These are phyloP conservation scores for Oryza glumipatula DNA, from an alignment of 176 grass and related monocot genomes.

Conservation along the genomic window DNA sequence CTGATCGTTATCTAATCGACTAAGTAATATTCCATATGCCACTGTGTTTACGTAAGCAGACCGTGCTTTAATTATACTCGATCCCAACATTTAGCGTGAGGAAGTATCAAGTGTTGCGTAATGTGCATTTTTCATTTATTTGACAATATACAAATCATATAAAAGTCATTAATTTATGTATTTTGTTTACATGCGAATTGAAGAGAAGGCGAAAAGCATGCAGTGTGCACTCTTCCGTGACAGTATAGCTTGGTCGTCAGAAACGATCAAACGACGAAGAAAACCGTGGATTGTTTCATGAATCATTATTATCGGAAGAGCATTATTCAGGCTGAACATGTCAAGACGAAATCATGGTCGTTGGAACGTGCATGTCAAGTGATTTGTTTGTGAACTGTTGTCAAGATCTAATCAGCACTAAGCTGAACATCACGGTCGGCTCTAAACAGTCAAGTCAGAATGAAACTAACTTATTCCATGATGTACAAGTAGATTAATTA, in stretches of 20 bases:
- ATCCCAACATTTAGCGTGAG: not conserved
- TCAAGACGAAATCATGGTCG: not conserved
- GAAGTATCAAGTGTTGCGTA: not conserved
- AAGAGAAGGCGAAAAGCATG: not conserved
- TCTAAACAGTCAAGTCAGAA: not conserved
- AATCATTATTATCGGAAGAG: too few relatives aligned
- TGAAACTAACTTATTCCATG: not conserved
- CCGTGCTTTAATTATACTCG: too few relatives aligned
- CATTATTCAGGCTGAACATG: too few relatives aligned
- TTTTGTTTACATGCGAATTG: not conserved
- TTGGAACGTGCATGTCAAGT: not conserved
- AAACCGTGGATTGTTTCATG: too few relatives aligned
- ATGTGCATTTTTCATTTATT: not conserved
- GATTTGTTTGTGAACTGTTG: not conserved
- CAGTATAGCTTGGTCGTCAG: not conserved
- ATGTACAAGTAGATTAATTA: too few relatives aligned
- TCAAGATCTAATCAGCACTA: not conserved
- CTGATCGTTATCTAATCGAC: not conserved
- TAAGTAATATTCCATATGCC: not conserved
- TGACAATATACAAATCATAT: not conserved
- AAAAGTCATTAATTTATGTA: not conserved
- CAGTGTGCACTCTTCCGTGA: not conserved
- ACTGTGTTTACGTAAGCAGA: too few relatives aligned
- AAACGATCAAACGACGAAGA: not conserved
- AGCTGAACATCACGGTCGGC: not conserved